Evolutionary conservation across 1,139 yeast species (phyloP).

Genomic region (Geotrichum reessii): DNA sequence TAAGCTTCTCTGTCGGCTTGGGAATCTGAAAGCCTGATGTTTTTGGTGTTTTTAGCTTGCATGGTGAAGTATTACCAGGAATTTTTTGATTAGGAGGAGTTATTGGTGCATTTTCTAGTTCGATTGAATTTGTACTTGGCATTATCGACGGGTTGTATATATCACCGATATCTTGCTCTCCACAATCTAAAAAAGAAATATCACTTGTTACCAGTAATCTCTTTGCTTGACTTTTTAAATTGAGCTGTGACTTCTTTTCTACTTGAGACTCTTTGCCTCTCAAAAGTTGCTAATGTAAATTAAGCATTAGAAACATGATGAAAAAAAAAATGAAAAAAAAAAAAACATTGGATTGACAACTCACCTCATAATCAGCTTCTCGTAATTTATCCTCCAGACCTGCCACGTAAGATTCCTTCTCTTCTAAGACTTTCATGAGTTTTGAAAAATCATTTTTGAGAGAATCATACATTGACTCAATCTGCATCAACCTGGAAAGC

Average conservation of each 20-base stretch:
- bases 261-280: neutral
- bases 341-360: no score
- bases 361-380: slow-evolving; percentile 19
- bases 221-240: slow-evolving; percentile 3
- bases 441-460: slow-evolving; percentile 9
- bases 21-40: neutral
- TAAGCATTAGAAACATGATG: neutral
- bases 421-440: slow-evolving; percentile 7
- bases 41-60: slow-evolving; percentile 9
- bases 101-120: neutral
- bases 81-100: slow-evolving; percentile 16
- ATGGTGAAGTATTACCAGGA: slow-evolving; percentile 10
- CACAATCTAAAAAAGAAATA: slow-evolving; percentile 9
- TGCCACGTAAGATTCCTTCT: slow-evolving; percentile 5
- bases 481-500: slow-evolving; percentile 6
- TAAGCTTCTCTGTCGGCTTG: neutral
- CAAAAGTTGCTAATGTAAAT: slow-evolving; percentile 5
- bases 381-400: slow-evolving; percentile 10
- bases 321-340: no score
- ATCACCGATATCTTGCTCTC: slow-evolving; percentile 2
- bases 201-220: slow-evolving; percentile 11
- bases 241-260: neutral
- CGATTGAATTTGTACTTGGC: neutral
- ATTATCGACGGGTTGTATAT: neutral
- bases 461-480: slow-evolving; percentile 11